Evolutionary conservation across 2,329 filamentous ascomycete genomes (phyloP), one percentile per base, ranked within the genome.

Genomic region (Zasmidium cellare): DNA sequence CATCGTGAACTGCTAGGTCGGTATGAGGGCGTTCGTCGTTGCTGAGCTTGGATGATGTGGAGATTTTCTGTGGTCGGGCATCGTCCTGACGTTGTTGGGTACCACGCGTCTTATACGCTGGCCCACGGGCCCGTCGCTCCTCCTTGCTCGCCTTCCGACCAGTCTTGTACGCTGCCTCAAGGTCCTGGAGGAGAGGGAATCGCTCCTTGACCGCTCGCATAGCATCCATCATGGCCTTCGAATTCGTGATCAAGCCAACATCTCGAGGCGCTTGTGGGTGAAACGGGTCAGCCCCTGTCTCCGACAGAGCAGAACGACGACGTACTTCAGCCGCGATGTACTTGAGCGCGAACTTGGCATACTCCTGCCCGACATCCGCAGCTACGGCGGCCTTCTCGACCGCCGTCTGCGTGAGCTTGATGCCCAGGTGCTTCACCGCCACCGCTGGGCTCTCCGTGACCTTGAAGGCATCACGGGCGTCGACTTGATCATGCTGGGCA

Each of bases 161-260:
- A 14, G 31, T 25, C 24, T 41, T 46, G 25, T 62, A 64, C 1
- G 61, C 61, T 18, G 19, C 18, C 48, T 61, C 46, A 19, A 64
- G 58, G 38, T 64, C 61, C 38, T 61, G 50, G 9, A 64, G 24
- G 7, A 60, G n/a, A 7, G 61, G 56, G 28, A 61, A 62, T 25
- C 54, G 52, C 14, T 35, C 16, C 38, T 59, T 59, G 45, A 60
- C 44, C n/a, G 47, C 51, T 7, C 41, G 12, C 12, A 60, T 51
- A 9, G 47, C 56, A 16, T 56, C 55, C 2, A 46, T 55, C 35
- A 55, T 57, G 9, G 59, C 60, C 14, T 56, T 52, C 35, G 56
- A 57, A 23, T 44, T 49, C 3, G 47, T 38, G 2, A 61, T 38
- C 48, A 56, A 62, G 49, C 59, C 59, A 19, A 64, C 51, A 11